These are phyloP conservation scores for Conringia planisiliqua DNA, from an alignment of 345 rosid species.

Conservation along the genomic window DNA sequence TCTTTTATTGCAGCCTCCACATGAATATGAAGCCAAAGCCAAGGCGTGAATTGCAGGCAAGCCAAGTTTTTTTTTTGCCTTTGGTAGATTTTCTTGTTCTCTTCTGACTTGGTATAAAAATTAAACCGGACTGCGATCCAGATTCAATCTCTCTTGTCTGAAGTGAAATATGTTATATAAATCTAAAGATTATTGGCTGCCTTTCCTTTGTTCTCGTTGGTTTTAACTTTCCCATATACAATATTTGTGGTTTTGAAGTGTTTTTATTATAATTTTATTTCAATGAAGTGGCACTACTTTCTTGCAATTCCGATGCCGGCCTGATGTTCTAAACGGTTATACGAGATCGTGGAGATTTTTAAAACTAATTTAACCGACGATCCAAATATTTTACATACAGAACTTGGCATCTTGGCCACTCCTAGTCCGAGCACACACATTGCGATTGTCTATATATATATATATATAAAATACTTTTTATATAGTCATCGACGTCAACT, in stretches of 20 bases:
- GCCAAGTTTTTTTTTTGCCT: neutral
- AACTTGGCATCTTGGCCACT: too few relatives aligned
- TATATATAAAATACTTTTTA: too few relatives aligned
- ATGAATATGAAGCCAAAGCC: conserved; percentile 67
- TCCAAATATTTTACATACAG: too few relatives aligned
- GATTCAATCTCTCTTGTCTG: conserved; percentile 22
- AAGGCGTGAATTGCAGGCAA: conserved; percentile 26
- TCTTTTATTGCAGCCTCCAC: conserved; percentile 45
- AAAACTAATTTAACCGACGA: neutral
- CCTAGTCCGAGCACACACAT: too few relatives aligned
- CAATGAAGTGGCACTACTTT: neutral
- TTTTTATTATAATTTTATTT: neutral
- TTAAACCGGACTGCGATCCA: conserved; percentile 9
- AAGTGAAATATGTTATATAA: neutral
- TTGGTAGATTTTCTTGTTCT: conserved; percentile 6
- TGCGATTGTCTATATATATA: neutral
- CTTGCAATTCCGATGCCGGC: too few relatives aligned
- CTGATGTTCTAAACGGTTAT: too few relatives aligned
- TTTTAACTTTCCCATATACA: neutral
- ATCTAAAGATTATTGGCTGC: neutral
- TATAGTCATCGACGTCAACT: too few relatives aligned
- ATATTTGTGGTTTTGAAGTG: neutral
- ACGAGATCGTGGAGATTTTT: too few relatives aligned
- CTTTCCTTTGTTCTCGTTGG: neutral
- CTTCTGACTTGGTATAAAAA: conserved; percentile 21